These are phyloP conservation scores for Sphaerulina populicola DNA, from an alignment of 2,329 filamentous ascomycete species.

Conservation along the genomic window DNA sequence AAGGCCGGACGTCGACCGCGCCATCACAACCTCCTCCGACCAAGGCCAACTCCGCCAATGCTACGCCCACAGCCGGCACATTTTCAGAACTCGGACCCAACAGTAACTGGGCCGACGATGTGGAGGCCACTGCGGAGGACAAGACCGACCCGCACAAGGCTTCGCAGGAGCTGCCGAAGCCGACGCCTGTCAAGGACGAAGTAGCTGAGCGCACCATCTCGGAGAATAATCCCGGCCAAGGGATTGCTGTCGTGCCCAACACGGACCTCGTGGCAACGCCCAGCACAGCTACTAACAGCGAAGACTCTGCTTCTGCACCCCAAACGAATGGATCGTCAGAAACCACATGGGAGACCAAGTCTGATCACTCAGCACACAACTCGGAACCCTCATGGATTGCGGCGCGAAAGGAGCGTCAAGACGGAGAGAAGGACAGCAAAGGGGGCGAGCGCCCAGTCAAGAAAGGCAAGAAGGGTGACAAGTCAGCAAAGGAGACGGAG, in stretches of 20 bases:
- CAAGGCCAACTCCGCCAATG: slow-evolving; percentile 39
- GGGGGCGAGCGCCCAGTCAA: slow-evolving; percentile 8
- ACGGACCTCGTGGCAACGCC: slow-evolving; percentile 49
- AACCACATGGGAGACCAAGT: slow-evolving; percentile 58
- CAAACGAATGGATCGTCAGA: slow-evolving; percentile 53
- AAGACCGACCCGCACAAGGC: slow-evolving; percentile 33
- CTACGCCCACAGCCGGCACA: slow-evolving; percentile 37
- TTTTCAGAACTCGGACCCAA: slow-evolving; percentile 32
- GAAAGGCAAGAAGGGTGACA: slow-evolving; percentile 18
- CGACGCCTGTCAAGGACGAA: slow-evolving; percentile 27
- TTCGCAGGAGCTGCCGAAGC: slow-evolving; percentile 20
- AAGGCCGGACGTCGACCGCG: slow-evolving; percentile 55
- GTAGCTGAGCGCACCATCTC: slow-evolving; percentile 28
- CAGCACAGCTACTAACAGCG: slow-evolving; percentile 54
- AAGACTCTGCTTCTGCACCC: slow-evolving; percentile 53
- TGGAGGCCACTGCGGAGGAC: slow-evolving; percentile 36
- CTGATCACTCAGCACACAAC: slow-evolving; percentile 54
- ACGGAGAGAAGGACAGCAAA: slow-evolving; percentile 14
- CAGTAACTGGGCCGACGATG: slow-evolving; percentile 43
- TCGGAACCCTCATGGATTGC: slow-evolving; percentile 58
- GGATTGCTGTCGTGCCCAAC: slow-evolving; percentile 38
- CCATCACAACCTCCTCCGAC: slow-evolving; percentile 39
- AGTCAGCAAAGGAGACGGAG: slow-evolving; percentile 23
- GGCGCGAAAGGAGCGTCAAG: slow-evolving; percentile 32
- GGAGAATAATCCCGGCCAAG: slow-evolving; percentile 24